A percentile compares a stretch with the other conserved stretches of the same genome.
Evolutionary conservation across 2,329 filamentous ascomycete species (phyloP).

Genomic region (Botrytis medusae): DNA sequence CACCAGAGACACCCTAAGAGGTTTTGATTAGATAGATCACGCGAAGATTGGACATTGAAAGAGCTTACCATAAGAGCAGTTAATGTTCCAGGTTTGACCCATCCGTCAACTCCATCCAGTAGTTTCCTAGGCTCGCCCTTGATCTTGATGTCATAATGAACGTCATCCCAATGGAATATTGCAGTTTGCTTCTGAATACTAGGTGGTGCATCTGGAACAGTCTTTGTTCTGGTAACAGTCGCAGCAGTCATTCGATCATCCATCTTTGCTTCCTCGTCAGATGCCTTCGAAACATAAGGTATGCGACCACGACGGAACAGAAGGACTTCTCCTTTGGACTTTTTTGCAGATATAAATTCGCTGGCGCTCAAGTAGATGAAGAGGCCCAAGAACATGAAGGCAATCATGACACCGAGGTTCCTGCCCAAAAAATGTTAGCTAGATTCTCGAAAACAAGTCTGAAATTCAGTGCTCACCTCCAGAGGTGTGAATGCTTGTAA

Average conservation of each 20-base stretch:
- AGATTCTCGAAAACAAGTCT: constrained; percentile 30
- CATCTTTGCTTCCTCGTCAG: constrained; percentile 30
- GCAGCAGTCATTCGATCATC: constrained; percentile 44
- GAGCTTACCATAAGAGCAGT: constrained; percentile 71
- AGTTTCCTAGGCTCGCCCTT: constrained; percentile 74
- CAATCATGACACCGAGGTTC: constrained; percentile 69
- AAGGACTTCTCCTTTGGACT: constrained; percentile 76
- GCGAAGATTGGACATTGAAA: neutral
- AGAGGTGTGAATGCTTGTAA: constrained; percentile 60
- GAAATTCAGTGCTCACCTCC: constrained; percentile 47
- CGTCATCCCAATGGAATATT: constrained; percentile 52
- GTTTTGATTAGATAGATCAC: neutral
- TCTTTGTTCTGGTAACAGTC: constrained; percentile 46
- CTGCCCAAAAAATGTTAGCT: constrained; percentile 26
- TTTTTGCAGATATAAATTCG: constrained; percentile 64
- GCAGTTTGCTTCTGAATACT: constrained; percentile 47
- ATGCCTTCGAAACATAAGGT: constrained; percentile 24
- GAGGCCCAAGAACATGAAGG: constrained; percentile 62
- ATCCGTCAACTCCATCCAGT: constrained; percentile 83
- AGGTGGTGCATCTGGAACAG: constrained; percentile 48
- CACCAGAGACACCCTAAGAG: constrained; percentile 55
- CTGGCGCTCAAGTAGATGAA: constrained; percentile 62
- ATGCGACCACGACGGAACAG: constrained; percentile 70
- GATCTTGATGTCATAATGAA: constrained; percentile 66
- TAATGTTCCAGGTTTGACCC: constrained; percentile 88